Evolutionary conservation across 352 stramenopile genomes (phyloP).

Genomic region (Phytophthora brassicae): DNA sequence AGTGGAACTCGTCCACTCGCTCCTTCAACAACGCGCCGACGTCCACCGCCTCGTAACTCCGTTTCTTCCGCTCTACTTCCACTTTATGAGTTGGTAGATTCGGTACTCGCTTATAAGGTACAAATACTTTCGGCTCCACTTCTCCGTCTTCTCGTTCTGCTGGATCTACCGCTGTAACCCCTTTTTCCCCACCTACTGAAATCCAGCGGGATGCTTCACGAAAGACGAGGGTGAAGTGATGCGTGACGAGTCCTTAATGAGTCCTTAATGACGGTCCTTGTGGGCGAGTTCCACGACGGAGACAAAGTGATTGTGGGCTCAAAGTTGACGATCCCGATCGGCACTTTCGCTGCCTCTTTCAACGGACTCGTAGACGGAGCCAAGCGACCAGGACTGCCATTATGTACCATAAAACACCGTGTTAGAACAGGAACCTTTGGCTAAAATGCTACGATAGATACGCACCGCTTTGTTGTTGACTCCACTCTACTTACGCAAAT

Average conservation of each 20-base stretch:
- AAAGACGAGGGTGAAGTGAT: conserved; percentile 44
- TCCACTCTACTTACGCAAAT: too few species aligned
- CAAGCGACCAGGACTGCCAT: conserved; percentile 29
- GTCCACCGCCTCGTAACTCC: conserved; percentile 51
- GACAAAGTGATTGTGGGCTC: conserved; percentile 40
- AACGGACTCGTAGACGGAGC: conserved; percentile 62
- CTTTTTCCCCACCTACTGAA: conserved; percentile 49
- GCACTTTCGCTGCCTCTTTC: conserved; percentile 37
- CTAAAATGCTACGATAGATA: too few species aligned
- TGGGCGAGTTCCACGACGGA: conserved; percentile 27
- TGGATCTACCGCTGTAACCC: conserved; percentile 40
- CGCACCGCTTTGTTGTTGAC: too few species aligned
- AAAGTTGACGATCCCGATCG: conserved; percentile 59
- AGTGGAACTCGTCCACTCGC: conserved; percentile 45
- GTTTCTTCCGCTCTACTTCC: conserved; percentile 72
- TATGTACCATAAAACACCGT: too few species aligned
- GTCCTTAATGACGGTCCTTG: too few species aligned
- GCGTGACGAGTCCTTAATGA: conserved; percentile 43
- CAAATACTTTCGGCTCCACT: conserved; percentile 76
- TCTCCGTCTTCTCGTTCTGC: conserved; percentile 50
- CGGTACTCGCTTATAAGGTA: conserved; percentile 61
- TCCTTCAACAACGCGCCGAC: conserved; percentile 48
- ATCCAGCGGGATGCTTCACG: conserved; percentile 36
- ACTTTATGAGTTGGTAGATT: conserved; percentile 63
- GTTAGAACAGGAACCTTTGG: too few species aligned